Conservation (phyloP, 805 yeast species). For the Huiozyma naganishii region DNA sequence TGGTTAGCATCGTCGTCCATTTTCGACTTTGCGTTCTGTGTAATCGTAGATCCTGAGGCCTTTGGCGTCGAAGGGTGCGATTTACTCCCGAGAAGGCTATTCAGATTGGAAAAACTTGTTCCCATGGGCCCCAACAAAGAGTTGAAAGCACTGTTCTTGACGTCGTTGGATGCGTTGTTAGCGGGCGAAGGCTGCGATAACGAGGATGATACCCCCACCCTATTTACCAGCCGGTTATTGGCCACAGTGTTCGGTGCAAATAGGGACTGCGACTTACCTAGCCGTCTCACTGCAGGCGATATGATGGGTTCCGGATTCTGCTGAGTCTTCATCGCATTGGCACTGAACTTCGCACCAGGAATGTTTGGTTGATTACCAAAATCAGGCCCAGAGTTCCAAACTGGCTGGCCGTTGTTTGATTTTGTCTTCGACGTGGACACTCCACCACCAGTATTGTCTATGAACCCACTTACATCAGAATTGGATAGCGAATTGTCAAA, state of each 20-base stretch:
- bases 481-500: slow-evolving; percentile 1
- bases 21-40: neutral
- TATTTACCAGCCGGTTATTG: neutral
- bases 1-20: slow-evolving; percentile 2
- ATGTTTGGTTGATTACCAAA: neutral
- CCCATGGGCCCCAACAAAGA: neutral
- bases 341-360: too few species aligned
- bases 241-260: neutral
- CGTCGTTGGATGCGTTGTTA: neutral
- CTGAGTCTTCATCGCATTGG: neutral
- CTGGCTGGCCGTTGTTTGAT: neutral
- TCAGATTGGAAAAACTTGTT: neutral
- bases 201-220: neutral
- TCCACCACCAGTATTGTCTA: neutral
- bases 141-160: too few species aligned
- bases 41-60: neutral
- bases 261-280: slow-evolving; percentile 1
- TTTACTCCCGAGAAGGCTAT: neutral
- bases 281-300: neutral
- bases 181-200: neutral
- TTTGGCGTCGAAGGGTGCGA: neutral
- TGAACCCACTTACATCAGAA: neutral
- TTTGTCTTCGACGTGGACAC: neutral
- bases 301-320: slow-evolving; percentile 1
- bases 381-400: neutral